Conservation (phyloP, 495 filamentous ascomycete species). For the Penicillium silybi region DNA sequence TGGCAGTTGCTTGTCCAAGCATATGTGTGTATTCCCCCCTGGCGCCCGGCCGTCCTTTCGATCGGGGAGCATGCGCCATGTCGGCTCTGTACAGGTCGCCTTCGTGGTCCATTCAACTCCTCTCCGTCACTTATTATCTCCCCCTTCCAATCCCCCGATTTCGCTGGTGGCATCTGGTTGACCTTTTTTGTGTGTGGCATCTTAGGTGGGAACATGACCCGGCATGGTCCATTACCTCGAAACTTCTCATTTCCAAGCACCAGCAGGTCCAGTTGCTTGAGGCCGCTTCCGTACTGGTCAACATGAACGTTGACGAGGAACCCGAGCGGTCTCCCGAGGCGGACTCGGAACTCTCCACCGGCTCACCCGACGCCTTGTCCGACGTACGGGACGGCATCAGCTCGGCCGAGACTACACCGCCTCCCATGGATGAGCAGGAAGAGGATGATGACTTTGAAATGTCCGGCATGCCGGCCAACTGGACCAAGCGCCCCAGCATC, state of each 20-base stretch:
- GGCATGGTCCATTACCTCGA: conserved; percentile 96
- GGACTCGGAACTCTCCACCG: conserved; percentile 76
- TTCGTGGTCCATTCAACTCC: conserved; percentile 37
- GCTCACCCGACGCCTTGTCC: conserved; percentile 74
- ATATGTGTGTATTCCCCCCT: conserved; percentile 83
- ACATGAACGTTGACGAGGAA: conserved; percentile 71
- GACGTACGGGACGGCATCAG: conserved; percentile 66
- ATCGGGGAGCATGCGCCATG: conserved; percentile 39
- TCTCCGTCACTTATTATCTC: conserved; percentile 7
- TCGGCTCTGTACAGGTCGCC: conserved; percentile 47
- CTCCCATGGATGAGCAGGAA: conserved; percentile 46
- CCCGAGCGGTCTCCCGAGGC: conserved; percentile 59
- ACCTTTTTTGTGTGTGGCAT: conserved; percentile 44
- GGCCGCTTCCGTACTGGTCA: conserved; percentile 88
- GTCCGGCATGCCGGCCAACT: conserved; percentile 32
- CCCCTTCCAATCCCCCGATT: conserved; percentile 14
- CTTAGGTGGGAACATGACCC: conserved; percentile 98
- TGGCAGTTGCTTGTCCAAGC: conserved; percentile 99
- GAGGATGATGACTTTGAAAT: conserved; percentile 41
- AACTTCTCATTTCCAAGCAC: conserved; percentile 97
- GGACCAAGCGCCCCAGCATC: conserved; percentile 47
- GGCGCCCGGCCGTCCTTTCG: conserved; percentile 41
- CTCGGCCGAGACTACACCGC: conserved; percentile 54
- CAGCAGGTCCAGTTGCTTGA: conserved; percentile 98
- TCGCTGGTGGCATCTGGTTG: conserved; percentile 27